phyloP scores from a whole-genome alignment of 2,329 filamentous ascomycete genomes.

The Monilinia vaccinii-corymbosi region DNA sequence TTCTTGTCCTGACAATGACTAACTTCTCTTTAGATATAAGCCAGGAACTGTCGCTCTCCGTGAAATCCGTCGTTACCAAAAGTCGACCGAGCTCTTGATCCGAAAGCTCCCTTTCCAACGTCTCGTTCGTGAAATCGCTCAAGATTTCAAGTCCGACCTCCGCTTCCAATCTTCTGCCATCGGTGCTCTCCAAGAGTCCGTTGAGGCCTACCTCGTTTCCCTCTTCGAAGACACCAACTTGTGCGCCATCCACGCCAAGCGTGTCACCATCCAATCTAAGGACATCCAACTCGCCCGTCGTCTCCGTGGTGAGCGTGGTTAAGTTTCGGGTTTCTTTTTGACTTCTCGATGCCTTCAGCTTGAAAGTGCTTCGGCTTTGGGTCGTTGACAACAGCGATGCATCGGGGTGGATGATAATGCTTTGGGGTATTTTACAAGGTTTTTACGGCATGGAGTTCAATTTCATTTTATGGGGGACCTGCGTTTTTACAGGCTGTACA shows the following conservation, averaged over 20 bases:
- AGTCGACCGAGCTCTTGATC: constrained; percentile 91
- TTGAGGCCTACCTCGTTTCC: constrained; percentile 96
- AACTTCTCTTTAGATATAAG: constrained; percentile 62
- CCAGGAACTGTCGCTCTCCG: constrained; percentile 91
- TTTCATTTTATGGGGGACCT: constrained; percentile 12
- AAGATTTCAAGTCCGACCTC: constrained; percentile 91
- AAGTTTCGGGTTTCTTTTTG: constrained; percentile 32
- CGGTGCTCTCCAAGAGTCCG: constrained; percentile 93
- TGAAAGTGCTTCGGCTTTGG: constrained; percentile 13
- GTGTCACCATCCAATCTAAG: constrained; percentile 79
- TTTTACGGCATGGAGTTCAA: constrained; percentile 24
- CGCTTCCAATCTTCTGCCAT: constrained; percentile 99
- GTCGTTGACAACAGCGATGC: constrained; percentile 3
- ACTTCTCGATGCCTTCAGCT: constrained; percentile 12
- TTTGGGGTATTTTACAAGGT: constrained; percentile 20
- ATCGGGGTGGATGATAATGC: constrained; percentile 23
- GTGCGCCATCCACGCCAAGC: constrained; percentile 99
- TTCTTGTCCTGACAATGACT: background rate
- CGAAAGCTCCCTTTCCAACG: constrained; percentile 97
- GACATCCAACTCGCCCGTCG: constrained; percentile 95
- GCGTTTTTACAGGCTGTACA: constrained; percentile 22
- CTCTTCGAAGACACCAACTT: constrained; percentile 96
- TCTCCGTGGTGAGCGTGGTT: constrained; percentile 89
- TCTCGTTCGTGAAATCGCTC: constrained; percentile 91
- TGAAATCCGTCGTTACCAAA: constrained; percentile 98